phyloP scores from a whole-genome alignment of 176 grass and related monocot species.

The Panicum miliaceum region DNA sequence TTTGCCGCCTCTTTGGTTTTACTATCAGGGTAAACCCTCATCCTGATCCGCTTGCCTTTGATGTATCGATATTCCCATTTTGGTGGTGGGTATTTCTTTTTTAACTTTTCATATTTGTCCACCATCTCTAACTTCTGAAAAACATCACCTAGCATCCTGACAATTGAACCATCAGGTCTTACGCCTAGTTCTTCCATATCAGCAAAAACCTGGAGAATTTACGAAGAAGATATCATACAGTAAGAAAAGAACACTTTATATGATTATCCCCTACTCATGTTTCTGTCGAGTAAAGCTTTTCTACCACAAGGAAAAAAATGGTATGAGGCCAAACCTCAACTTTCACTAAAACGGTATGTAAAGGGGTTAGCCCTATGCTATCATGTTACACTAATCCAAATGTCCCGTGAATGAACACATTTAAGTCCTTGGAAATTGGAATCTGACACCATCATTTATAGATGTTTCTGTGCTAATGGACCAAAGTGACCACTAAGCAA shows the following conservation, averaged over 20 bases:
- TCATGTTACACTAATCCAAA: background rate
- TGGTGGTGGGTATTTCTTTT: conserved; percentile 82
- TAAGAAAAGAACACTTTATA: conserved; percentile 12
- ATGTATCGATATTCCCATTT: conserved; percentile 84
- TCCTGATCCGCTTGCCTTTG: conserved; percentile 83
- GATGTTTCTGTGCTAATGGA: background rate
- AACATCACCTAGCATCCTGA: conserved; percentile 77
- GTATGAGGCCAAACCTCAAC: background rate
- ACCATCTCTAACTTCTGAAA: conserved; percentile 87
- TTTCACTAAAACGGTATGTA: background rate
- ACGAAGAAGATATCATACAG: conserved; percentile 4
- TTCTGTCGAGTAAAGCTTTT: conserved; percentile 10
- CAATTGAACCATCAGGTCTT: conserved; percentile 77
- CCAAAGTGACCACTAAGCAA: background rate
- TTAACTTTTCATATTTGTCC: conserved; percentile 88
- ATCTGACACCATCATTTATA: too few species aligned
- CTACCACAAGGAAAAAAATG: background rate
- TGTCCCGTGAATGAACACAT: background rate
- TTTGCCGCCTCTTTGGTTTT: conserved; percentile 27
- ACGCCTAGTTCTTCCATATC: conserved; percentile 97
- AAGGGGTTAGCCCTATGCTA: background rate
- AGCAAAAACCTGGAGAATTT: conserved; percentile 70
- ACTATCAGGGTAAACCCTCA: conserved; percentile 58
- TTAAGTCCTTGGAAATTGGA: background rate
- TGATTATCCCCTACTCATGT: background rate